These are phyloP conservation scores for Dendrobium nobile DNA, from an alignment of 106 monocot genomes.

Conservation along the genomic window DNA sequence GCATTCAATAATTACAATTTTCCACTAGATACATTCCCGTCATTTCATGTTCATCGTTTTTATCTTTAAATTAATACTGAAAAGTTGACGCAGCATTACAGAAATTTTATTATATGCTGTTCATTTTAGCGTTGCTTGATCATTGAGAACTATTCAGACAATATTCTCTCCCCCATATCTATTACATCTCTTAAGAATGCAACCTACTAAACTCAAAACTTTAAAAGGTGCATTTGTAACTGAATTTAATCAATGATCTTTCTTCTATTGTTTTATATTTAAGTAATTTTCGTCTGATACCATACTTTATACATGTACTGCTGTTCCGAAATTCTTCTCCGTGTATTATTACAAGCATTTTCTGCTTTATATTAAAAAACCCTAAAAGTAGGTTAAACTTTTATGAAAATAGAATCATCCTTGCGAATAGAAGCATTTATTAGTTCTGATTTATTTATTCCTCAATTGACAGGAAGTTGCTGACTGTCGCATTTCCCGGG, in stretches of 20 bases:
- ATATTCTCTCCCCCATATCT: background rate
- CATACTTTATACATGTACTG: background rate
- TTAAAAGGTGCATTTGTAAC: background rate
- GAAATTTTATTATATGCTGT: no score
- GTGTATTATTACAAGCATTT: background rate
- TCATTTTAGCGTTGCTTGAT: no score
- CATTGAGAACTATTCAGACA: no score
- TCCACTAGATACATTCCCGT: no score
- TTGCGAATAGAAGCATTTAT: background rate
- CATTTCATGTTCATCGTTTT: no score
- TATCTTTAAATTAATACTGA: no score
- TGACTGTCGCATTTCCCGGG: constrained; percentile 41
- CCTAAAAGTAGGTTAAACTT: background rate
- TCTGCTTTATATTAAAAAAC: background rate
- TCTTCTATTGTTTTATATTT: background rate
- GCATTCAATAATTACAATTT: no score
- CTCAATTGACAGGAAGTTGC: constrained; percentile 56
- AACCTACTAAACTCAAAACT: background rate
- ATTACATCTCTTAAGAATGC: background rate
- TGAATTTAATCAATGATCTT: background rate
- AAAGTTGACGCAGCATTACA: no score
- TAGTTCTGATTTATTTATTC: constrained; percentile 22
- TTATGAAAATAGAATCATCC: background rate
- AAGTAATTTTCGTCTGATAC: background rate
- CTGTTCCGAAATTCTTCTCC: background rate